Evolutionary conservation across 257 asterid species (phyloP).

Genomic region (Forsythia suspensa): DNA sequence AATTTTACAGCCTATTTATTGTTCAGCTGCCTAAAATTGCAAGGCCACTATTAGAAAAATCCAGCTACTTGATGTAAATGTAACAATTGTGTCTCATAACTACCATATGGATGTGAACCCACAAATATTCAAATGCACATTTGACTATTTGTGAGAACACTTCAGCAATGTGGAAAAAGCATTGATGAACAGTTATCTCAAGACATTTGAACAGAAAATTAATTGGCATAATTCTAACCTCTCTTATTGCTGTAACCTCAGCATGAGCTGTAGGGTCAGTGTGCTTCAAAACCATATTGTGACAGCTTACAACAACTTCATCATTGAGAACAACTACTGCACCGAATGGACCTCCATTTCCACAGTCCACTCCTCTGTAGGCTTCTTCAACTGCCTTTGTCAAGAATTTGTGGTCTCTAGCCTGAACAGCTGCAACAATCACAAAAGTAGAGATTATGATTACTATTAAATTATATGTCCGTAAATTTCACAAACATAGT

Average conservation of each 20-base stretch:
- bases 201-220: neutral
- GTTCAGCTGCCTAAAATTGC: neutral
- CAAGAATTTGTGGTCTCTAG: slow-evolving; percentile 89
- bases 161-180: neutral
- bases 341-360: slow-evolving; percentile 98
- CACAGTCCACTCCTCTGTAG: slow-evolving; percentile 90
- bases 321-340: slow-evolving; percentile 86
- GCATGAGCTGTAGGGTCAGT: slow-evolving; percentile 99
- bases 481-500: neutral
- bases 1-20: neutral
- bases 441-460: slow-evolving; percentile 6
- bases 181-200: neutral
- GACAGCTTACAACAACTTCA: slow-evolving; percentile 93
- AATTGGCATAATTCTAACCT: slow-evolving; percentile 53
- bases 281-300: slow-evolving; percentile 74
- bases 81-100: neutral
- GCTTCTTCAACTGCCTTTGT: slow-evolving; percentile 96
- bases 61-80: neutral
- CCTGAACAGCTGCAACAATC: slow-evolving; percentile 70
- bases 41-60: neutral
- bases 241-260: slow-evolving; percentile 97
- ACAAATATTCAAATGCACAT: neutral
- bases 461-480: neutral
- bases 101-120: neutral
- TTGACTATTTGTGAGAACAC: neutral